These are phyloP conservation scores for Colletotrichum horii DNA, from an alignment of 2,329 filamentous ascomycete genomes.

Conservation along the genomic window DNA sequence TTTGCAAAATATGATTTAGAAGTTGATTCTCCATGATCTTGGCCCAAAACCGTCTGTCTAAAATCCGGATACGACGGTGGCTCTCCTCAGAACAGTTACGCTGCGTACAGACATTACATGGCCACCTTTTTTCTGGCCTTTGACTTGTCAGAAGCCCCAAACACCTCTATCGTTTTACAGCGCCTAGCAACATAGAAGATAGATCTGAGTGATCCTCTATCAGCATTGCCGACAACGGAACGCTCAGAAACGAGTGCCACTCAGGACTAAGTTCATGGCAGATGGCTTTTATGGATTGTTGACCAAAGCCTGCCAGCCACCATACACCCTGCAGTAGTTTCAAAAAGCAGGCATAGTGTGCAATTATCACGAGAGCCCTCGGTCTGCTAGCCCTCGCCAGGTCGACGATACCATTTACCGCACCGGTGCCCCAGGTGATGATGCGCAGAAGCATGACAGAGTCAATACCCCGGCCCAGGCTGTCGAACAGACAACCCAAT, in stretches of 20 bases:
- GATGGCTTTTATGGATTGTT: background rate
- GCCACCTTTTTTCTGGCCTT: no score
- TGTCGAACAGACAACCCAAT: background rate
- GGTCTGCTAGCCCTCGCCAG: slow-evolving; percentile 45
- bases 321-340: slow-evolving; percentile 31
- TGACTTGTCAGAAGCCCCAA: no score
- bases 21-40: no score
- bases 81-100: no score
- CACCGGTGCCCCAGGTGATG: background rate
- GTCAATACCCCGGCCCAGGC: background rate
- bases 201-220: background rate
- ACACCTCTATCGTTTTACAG: background rate
- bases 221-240: background rate
- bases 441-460: background rate
- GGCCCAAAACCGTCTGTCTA: no score
- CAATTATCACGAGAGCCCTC: slow-evolving; percentile 55
- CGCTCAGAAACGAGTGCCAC: background rate
- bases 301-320: background rate
- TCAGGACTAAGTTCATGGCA: background rate
- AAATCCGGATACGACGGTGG: no score
- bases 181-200: background rate
- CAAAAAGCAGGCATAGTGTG: slow-evolving; percentile 55
- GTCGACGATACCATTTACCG: slow-evolving; percentile 42
- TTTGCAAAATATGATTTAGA: no score
- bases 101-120: no score